Conservation (phyloP, 257 asterid species). For the Primulina tabacum region DNA sequence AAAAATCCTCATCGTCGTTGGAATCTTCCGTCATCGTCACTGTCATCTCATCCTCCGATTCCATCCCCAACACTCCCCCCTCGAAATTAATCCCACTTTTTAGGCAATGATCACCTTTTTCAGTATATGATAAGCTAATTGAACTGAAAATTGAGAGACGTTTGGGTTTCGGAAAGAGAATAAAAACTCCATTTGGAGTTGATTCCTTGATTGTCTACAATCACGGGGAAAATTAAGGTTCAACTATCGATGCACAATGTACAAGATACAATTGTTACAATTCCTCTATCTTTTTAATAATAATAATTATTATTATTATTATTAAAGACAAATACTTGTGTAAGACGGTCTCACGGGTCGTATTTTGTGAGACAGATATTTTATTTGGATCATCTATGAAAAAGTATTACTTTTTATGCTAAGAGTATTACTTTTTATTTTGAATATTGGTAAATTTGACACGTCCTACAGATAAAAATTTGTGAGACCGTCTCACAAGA, state of each 20-base stretch:
- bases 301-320: too few relatives aligned
- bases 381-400: too few relatives aligned
- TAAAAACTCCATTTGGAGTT: not conserved
- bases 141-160: not conserved
- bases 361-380: too few relatives aligned
- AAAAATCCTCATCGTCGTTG: slow-evolving; percentile 56
- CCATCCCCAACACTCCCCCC: slow-evolving; percentile 34
- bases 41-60: slow-evolving; percentile 66
- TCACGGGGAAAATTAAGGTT: not conserved
- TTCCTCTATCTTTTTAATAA: too few relatives aligned
- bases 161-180: not conserved
- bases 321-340: too few relatives aligned
- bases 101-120: not conserved
- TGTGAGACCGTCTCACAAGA: too few relatives aligned
- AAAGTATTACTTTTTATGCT: too few relatives aligned
- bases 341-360: too few relatives aligned
- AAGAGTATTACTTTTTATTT: too few relatives aligned
- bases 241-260: not conserved
- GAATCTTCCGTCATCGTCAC: slow-evolving; percentile 51
- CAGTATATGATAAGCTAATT: not conserved
- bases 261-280: not conserved
- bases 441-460: too few relatives aligned
- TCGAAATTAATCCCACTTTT: not conserved
- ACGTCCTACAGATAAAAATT: too few relatives aligned
- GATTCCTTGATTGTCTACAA: not conserved